Conservation (phyloP, 2,329 filamentous ascomycete species). For the Diplodia corticola region DNA sequence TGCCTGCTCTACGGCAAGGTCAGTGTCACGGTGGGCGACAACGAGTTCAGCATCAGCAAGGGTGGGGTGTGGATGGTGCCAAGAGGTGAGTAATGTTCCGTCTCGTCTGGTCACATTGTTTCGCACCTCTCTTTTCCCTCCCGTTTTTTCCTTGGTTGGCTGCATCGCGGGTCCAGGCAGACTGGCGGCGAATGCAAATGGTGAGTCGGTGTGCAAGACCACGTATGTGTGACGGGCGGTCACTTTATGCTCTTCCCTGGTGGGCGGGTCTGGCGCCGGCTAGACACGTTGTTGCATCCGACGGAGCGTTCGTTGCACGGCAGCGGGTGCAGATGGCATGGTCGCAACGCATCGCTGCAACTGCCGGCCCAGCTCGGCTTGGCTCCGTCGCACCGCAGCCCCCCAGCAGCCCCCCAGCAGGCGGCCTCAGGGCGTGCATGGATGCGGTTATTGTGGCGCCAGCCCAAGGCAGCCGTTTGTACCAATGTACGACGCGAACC, state of each 20-base stretch:
- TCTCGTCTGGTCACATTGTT: conserved; percentile 20
- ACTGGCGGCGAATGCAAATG: conserved; percentile 10
- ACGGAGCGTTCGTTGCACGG: conserved; percentile 8
- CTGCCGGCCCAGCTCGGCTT: conserved; percentile 1
- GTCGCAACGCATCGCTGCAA: conserved; percentile 12
- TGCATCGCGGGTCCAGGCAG: conserved; percentile 14
- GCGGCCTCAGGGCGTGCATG: too few relatives aligned
- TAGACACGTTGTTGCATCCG: conserved; percentile 16
- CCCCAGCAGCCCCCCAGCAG: too few relatives aligned
- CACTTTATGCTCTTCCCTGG: conserved; percentile 32
- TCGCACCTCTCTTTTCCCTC: neutral
- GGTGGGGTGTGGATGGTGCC: conserved; percentile 95
- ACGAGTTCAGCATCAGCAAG: conserved; percentile 76
- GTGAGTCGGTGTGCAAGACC: conserved; percentile 25
- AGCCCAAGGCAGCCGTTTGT: conserved; percentile 12
- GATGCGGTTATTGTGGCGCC: conserved; percentile 1
- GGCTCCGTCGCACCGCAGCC: conserved; percentile 3
- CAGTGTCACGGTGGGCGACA: conserved; percentile 73
- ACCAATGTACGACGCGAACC: conserved; percentile 1
- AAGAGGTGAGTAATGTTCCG: conserved; percentile 66
- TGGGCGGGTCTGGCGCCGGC: conserved; percentile 14
- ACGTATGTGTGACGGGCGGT: conserved; percentile 35
- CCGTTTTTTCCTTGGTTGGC: neutral
- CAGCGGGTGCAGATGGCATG: conserved; percentile 14
- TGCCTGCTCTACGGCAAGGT: conserved; percentile 86